These are phyloP conservation scores for Clarireedia hainanense DNA, from an alignment of 2,329 filamentous ascomycete species.

Conservation along the genomic window DNA sequence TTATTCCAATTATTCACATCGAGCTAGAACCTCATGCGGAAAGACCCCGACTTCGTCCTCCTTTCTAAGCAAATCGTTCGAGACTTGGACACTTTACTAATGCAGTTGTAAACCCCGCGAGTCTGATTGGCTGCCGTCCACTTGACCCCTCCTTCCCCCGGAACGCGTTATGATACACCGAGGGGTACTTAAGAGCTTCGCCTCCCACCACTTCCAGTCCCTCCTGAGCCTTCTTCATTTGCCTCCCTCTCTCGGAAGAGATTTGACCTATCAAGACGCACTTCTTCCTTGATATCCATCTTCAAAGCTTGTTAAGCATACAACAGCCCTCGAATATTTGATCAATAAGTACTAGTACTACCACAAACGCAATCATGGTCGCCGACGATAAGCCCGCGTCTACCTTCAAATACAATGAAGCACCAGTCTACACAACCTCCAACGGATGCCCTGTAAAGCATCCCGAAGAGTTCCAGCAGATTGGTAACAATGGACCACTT, in stretches of 20 bases:
- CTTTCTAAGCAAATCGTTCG: background rate
- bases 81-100: constrained; percentile 10
- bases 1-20: background rate
- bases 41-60: background rate
- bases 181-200: background rate
- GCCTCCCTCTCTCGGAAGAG: background rate
- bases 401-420: constrained; percentile 48
- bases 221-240: background rate
- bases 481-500: constrained; percentile 49
- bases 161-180: too few relatives aligned
- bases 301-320: background rate
- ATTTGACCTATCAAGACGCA: too few relatives aligned
- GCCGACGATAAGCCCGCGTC: constrained; percentile 36
- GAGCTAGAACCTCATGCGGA: background rate
- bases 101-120: constrained; percentile 1
- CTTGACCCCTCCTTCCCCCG: background rate
- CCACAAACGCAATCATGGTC: constrained; percentile 32
- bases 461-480: constrained; percentile 43
- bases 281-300: background rate
- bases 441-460: constrained; percentile 51
- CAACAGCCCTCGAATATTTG: background rate
- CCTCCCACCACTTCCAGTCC: background rate
- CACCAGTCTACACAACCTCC: constrained; percentile 50
- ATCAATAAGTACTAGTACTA: background rate
- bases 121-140: constrained; percentile 9